These are phyloP conservation scores for Gossypium schwendimanii DNA, from an alignment of 441 rosid species.

Conservation along the genomic window DNA sequence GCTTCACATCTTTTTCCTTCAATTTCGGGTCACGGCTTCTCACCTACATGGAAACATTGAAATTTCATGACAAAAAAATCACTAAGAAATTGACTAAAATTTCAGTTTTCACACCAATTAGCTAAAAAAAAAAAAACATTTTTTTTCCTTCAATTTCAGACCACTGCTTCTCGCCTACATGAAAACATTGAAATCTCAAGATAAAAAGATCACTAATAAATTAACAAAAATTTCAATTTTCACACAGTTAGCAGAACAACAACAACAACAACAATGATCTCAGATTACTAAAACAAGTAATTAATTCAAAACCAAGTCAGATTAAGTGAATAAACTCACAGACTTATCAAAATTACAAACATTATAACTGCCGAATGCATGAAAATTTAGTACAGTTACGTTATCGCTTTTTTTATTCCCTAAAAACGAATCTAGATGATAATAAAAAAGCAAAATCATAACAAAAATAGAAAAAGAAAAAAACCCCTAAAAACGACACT, in stretches of 20 bases:
- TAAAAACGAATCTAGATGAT: not conserved
- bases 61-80: not conserved
- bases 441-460: not conserved
- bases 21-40: conserved; percentile 43
- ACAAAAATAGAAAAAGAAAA: not conserved
- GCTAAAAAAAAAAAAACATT: not conserved
- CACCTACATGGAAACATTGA: conserved; percentile 26
- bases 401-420: not conserved
- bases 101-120: not conserved
- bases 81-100: not conserved
- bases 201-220: not conserved
- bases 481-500: not conserved
- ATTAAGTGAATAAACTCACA: not conserved
- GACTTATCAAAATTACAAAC: not conserved
- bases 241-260: not conserved
- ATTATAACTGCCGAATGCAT: not conserved
- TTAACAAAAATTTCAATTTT: not conserved
- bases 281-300: not conserved
- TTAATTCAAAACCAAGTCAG: not conserved
- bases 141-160: conserved; percentile 35
- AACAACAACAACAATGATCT: not conserved
- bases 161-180: conserved; percentile 40
- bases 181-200: not conserved
- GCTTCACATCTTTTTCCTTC: conserved; percentile 26
- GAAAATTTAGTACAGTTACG: not conserved